These are phyloP conservation scores for Hypomyces rosellus DNA, from an alignment of 2,329 filamentous ascomycete species.

Conservation along the genomic window DNA sequence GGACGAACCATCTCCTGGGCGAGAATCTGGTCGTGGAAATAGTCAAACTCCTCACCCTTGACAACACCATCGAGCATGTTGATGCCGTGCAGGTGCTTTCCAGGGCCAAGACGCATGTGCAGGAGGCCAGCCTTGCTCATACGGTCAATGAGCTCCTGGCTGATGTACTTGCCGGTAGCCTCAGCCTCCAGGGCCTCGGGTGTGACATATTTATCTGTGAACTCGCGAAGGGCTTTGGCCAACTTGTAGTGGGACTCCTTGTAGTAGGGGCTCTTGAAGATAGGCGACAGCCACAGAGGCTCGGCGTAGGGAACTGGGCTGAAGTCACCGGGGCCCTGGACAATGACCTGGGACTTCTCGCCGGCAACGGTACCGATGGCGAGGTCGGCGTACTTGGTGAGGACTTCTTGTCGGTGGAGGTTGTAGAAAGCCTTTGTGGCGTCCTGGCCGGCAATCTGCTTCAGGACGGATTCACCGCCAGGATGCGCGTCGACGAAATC, in stretches of 20 bases:
- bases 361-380: slow-evolving; percentile 69
- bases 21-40: slow-evolving; percentile 76
- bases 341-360: slow-evolving; percentile 69
- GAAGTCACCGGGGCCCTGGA: slow-evolving; percentile 63
- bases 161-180: slow-evolving; percentile 64
- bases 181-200: slow-evolving; percentile 74
- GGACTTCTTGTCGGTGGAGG: slow-evolving; percentile 84
- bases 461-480: slow-evolving; percentile 71
- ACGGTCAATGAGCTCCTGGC: slow-evolving; percentile 65
- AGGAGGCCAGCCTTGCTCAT: slow-evolving; percentile 71
- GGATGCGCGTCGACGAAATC: slow-evolving; percentile 84
- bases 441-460: slow-evolving; percentile 74
- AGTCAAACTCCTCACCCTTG: slow-evolving; percentile 76
- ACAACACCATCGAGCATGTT: slow-evolving; percentile 62
- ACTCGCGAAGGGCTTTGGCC: slow-evolving; percentile 64
- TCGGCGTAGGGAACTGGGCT: slow-evolving; percentile 78
- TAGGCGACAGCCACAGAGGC: slow-evolving; percentile 71
- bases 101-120: slow-evolving; percentile 78
- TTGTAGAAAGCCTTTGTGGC: slow-evolving; percentile 85
- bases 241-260: slow-evolving; percentile 65
- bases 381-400: slow-evolving; percentile 69
- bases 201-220: slow-evolving; percentile 63
- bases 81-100: slow-evolving; percentile 71
- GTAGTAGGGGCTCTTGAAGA: slow-evolving; percentile 76
- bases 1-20: slow-evolving; percentile 65